Base-by-base conservation (phyloP, 2,329 filamentous ascomycete genomes). In the Paracoccidioides brasiliensis region DNA sequence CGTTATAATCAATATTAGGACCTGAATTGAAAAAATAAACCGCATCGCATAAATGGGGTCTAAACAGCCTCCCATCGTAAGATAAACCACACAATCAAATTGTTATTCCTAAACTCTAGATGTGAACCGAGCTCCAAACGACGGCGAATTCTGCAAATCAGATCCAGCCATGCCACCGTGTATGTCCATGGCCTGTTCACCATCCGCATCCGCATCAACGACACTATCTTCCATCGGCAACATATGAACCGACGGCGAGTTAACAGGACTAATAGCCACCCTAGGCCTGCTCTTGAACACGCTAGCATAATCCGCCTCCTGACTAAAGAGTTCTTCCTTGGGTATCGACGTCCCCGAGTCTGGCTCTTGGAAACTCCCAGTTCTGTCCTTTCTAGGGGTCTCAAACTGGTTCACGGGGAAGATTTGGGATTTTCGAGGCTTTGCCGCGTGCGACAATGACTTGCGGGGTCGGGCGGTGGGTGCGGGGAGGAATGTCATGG, bases 201-300 rank as follows among this genome's bases (percentile, higher is more conserved):
- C 14, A 42, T 52, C 50, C 50, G n/a, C 46, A 35, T 48, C 30
- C 3, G 5, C 30, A 33, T 57, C 52, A 33, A 35, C 45, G 49
- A 54, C 55, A 30, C 30, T 38, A 28, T 57, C 55, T 7, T 53
- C 46, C 32, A 52, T 41, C 22, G 56, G 6, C 28, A 43, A 52
- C 28, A 54, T 56, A 46, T 55, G 52, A 3, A 56, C 54, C 35
- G 56, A 66, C 5, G 71, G 71, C 0, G 71, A 71, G 10, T 67
- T 62, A 30, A 82, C 67, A 1, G 90, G 89, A 67, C 89, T 95
- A 9, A 81, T 80, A 60, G 84, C 84, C 61, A 96, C 82, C 69
- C 83, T 86, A 0, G 90, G 90, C 60, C 90, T 73, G 60, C 87
- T 90, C 71, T 84, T 88, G 68, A 96, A 96, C 0, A 95, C 84